Conservation (phyloP, 2,329 filamentous ascomycete genomes). For the Cryphonectria parasitica region DNA sequence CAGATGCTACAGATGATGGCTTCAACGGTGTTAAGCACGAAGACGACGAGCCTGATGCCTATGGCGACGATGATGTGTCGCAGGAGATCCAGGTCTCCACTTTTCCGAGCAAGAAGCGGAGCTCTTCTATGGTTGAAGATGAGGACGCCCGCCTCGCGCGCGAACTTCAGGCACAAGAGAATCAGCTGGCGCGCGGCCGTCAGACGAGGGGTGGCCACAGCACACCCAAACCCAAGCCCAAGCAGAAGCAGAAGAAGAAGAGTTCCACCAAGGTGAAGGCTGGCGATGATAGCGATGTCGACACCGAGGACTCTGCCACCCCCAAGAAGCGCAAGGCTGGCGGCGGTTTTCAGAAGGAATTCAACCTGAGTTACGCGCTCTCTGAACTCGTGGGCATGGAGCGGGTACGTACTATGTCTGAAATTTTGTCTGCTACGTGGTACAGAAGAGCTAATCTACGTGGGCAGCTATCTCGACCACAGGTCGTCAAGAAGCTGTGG, state of each 20-base stretch:
- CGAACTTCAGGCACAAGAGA: conserved; percentile 89
- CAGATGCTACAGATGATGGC: conserved; percentile 33
- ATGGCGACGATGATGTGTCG: conserved; percentile 39
- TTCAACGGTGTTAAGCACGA: conserved; percentile 37
- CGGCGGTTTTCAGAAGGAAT: conserved; percentile 90
- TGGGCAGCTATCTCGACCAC: conserved; percentile 80
- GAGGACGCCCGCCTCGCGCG: conserved; percentile 88
- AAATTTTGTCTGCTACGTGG: neutral
- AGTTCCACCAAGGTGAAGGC: conserved; percentile 74
- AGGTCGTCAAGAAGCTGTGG: conserved; percentile 97
- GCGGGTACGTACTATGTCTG: conserved; percentile 52
- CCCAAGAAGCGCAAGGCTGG: conserved; percentile 81
- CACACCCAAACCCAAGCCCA: conserved; percentile 53
- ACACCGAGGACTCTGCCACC: conserved; percentile 59
- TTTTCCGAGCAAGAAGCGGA: conserved; percentile 68
- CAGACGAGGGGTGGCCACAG: conserved; percentile 74
- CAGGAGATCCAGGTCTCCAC: conserved; percentile 56
- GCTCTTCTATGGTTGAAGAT: conserved; percentile 62
- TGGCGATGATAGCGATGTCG: conserved; percentile 79
- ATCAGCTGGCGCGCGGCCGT: conserved; percentile 67
- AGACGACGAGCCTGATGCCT: conserved; percentile 36
- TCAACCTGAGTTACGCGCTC: conserved; percentile 72
- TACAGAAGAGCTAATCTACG: conserved; percentile 32
- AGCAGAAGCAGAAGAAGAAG: conserved; percentile 61
- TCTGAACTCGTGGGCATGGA: conserved; percentile 71